Evolutionary conservation across 208 protist genomes (phyloP).

Genomic region (Polymyxa betae): DNA sequence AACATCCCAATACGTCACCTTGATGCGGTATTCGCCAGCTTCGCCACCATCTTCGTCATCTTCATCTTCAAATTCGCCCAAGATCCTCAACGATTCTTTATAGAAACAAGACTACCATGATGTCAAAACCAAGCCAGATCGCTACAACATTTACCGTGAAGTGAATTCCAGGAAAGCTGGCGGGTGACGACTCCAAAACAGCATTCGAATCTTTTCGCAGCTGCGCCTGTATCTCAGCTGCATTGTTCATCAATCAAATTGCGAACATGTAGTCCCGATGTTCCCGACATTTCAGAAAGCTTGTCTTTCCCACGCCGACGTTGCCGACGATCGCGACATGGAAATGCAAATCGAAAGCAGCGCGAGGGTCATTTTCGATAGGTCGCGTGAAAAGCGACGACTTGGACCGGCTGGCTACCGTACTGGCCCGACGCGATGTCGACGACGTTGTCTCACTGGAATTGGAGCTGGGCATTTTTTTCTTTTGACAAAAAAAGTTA

Average conservation of each 20-base stretch:
- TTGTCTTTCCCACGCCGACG: background rate
- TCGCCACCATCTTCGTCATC: background rate
- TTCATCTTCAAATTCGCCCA: background rate
- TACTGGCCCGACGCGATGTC: no score
- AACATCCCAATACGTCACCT: background rate
- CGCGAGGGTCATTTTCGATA: background rate
- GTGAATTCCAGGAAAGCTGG: background rate
- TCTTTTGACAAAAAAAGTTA: no score
- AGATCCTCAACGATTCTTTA: background rate
- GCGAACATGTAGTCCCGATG: background rate
- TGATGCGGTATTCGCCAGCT: background rate
- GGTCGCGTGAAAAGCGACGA: no score
- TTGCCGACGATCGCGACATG: background rate
- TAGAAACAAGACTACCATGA: no score
- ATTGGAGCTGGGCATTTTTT: no score
- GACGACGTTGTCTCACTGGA: no score
- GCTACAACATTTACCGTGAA: background rate
- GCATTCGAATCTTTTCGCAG: background rate
- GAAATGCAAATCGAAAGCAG: background rate
- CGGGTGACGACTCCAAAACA: background rate
- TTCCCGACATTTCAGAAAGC: background rate
- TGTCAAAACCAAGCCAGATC: background rate
- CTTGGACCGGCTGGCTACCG: no score
- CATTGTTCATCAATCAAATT: background rate
- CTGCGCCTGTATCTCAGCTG: background rate